These are phyloP conservation scores for Aspergillus jensenii DNA, from an alignment of 2,329 filamentous ascomycete species.

Conservation along the genomic window DNA sequence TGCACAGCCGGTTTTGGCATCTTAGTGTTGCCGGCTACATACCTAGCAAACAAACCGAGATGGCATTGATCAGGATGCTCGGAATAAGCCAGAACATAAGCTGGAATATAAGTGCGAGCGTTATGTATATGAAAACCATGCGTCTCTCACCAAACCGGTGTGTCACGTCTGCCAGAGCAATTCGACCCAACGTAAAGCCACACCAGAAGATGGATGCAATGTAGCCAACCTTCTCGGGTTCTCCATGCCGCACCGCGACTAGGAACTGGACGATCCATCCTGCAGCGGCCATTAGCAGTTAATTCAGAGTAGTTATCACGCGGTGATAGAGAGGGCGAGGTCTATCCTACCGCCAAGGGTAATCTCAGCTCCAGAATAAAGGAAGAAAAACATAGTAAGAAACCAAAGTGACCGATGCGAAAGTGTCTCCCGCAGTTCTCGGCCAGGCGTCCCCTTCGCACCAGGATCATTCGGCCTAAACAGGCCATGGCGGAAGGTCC, in stretches of 20 bases:
- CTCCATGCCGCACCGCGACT: conserved; percentile 22
- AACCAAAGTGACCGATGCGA: conserved; percentile 22
- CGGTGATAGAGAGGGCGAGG: neutral
- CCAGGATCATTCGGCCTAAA: conserved; percentile 21
- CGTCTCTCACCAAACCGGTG: conserved; percentile 24
- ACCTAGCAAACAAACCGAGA: conserved; percentile 25
- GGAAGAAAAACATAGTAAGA: conserved; percentile 25
- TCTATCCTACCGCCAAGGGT: conserved; percentile 21
- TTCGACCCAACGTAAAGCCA: conserved; percentile 23
- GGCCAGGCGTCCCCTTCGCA: conserved; percentile 20
- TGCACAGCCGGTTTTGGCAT: neutral
- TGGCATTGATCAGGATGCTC: conserved; percentile 22
- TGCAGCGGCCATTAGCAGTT: conserved; percentile 1
- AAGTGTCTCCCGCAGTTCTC: conserved; percentile 20
- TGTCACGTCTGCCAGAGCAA: conserved; percentile 23
- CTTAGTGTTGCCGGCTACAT: neutral
- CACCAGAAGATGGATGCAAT: conserved; percentile 25
- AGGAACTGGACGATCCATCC: conserved; percentile 27
- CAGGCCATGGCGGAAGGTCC: conserved; percentile 22
- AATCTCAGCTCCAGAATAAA: conserved; percentile 25
- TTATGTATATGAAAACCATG: conserved; percentile 23
- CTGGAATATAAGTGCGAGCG: conserved; percentile 19
- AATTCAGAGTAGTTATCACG: neutral
- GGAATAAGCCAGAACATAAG: conserved; percentile 25
- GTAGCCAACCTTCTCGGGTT: conserved; percentile 25